Conservation (phyloP, 2,329 filamentous ascomycete genomes). For the Tetracladium maxilliforme region DNA sequence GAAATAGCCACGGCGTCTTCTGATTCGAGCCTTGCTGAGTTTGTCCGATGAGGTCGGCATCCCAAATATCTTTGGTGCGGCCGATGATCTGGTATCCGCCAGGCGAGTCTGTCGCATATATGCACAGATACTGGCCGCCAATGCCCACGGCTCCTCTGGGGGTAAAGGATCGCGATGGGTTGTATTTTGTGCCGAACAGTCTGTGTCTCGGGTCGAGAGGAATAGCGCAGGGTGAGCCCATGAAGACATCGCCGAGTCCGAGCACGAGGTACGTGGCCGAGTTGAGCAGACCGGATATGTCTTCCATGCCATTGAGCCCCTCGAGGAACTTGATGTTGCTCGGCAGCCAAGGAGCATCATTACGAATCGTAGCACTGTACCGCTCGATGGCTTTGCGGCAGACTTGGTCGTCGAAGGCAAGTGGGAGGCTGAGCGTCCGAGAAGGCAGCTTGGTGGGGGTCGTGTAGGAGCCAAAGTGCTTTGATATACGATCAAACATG, state of each 20-base stretch:
- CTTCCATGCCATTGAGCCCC: constrained; percentile 44
- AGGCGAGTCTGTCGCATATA: constrained; percentile 20
- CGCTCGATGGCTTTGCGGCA: constrained; percentile 9
- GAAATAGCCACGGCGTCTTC: constrained; percentile 20
- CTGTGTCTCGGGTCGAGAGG: constrained; percentile 17
- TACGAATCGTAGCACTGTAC: constrained; percentile 13
- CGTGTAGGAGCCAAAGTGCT: constrained; percentile 11
- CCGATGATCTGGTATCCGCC: constrained; percentile 24
- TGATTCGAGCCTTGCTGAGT: constrained; percentile 1
- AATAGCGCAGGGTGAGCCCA: constrained; percentile 20
- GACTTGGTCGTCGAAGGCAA: constrained; percentile 21
- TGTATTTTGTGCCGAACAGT: constrained; percentile 16
- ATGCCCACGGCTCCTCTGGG: constrained; percentile 20
- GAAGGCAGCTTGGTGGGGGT: constrained; percentile 20
- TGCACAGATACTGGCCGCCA: constrained; percentile 18
- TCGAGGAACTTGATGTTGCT: constrained; percentile 15
- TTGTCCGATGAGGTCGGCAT: constrained; percentile 8
- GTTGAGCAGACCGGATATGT: constrained; percentile 20
- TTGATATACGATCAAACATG: constrained; percentile 9
- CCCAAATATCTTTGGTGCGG: constrained; percentile 16
- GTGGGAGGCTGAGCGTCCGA: constrained; percentile 25
- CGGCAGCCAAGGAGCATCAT: constrained; percentile 13
- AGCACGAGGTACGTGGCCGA: constrained; percentile 19
- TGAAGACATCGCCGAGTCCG: constrained; percentile 23
- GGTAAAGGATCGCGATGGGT: constrained; percentile 18